Percentiles rank a stretch among this genome's conserved stretches.
These are phyloP conservation scores for Trichophyton rubrum DNA, from an alignment of 2,329 filamentous ascomycete species.

Conservation along the genomic window DNA sequence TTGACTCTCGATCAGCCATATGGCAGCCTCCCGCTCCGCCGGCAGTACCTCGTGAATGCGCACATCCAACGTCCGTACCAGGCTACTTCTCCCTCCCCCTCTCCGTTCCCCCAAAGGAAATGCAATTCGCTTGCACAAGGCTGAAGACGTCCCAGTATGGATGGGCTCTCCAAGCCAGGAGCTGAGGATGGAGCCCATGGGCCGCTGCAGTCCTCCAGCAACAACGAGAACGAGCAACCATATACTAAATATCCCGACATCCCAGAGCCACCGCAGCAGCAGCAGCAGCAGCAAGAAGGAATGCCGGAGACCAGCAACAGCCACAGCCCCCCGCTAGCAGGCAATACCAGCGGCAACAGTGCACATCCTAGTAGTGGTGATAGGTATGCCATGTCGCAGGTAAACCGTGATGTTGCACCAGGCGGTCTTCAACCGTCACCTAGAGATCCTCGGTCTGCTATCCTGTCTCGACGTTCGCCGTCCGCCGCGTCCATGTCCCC, in stretches of 20 bases:
- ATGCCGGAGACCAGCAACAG: background rate
- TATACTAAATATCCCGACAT: background rate
- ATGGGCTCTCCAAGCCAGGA: background rate
- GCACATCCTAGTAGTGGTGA: background rate
- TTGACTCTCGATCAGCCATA: background rate
- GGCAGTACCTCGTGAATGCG: constrained; percentile 1
- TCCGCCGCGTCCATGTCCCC: constrained; percentile 32
- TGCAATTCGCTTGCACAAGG: constrained; percentile 4
- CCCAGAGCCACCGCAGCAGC: background rate
- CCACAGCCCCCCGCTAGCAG: background rate
- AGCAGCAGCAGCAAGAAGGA: background rate
- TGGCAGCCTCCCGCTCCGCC: background rate
- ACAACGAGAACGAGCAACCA: background rate
- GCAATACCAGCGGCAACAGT: background rate
- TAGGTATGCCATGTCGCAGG: background rate
- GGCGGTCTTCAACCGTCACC: constrained; percentile 30
- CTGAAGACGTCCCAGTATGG: constrained; percentile 4
- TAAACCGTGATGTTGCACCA: background rate
- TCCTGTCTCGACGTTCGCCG: constrained; percentile 19
- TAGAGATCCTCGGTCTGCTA: constrained; percentile 20
- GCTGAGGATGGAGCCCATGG: constrained; percentile 1
- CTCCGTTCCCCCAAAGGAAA: background rate
- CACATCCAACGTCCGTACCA: background rate
- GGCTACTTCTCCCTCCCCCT: background rate
- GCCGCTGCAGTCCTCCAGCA: background rate